A percentile compares a stretch with the other conserved stretches of the same genome.
Evolutionary conservation across 257 asterid species (phyloP).

Genomic region (Fraxinus cuspidata): DNA sequence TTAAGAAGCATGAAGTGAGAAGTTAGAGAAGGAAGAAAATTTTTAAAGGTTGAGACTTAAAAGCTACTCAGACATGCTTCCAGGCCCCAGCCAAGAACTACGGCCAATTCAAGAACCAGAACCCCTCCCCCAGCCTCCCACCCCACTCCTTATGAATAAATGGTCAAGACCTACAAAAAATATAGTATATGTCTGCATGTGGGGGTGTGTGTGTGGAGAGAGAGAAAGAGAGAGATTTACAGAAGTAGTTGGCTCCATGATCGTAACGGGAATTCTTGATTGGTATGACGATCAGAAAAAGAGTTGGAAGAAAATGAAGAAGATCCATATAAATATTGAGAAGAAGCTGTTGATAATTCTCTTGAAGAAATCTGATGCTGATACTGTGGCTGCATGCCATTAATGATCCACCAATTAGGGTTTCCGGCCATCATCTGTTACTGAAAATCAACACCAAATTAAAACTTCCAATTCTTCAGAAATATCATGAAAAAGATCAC

Average conservation of each 20-base stretch:
- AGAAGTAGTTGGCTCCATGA: slow-evolving; percentile 77
- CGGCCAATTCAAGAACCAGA: background rate
- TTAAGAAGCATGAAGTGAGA: background rate
- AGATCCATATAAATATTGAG: slow-evolving; percentile 37
- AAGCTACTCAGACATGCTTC: background rate
- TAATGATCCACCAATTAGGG: slow-evolving; percentile 94
- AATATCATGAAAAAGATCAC: slow-evolving; percentile 2
- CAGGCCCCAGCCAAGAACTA: background rate
- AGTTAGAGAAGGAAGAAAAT: background rate
- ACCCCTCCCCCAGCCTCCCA: background rate
- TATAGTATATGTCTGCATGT: slow-evolving; percentile 7
- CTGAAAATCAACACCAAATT: background rate
- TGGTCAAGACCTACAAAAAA: background rate
- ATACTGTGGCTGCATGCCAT: slow-evolving; percentile 64
- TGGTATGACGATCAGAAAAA: slow-evolving; percentile 25
- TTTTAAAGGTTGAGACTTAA: background rate
- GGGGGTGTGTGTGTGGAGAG: slow-evolving; percentile 17
- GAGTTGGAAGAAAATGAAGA: slow-evolving; percentile 30
- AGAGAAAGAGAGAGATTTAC: slow-evolving; percentile 40
- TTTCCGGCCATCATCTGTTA: slow-evolving; percentile 87
- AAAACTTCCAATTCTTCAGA: background rate
- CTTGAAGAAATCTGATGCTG: slow-evolving; percentile 14
- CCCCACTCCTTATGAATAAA: background rate
- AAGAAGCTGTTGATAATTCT: slow-evolving; percentile 8
- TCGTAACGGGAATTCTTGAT: slow-evolving; percentile 53